A percentile compares a stretch with the other conserved stretches of the same genome.
Conservation (phyloP, 805 yeast species). For the Candida quercuum region DNA sequence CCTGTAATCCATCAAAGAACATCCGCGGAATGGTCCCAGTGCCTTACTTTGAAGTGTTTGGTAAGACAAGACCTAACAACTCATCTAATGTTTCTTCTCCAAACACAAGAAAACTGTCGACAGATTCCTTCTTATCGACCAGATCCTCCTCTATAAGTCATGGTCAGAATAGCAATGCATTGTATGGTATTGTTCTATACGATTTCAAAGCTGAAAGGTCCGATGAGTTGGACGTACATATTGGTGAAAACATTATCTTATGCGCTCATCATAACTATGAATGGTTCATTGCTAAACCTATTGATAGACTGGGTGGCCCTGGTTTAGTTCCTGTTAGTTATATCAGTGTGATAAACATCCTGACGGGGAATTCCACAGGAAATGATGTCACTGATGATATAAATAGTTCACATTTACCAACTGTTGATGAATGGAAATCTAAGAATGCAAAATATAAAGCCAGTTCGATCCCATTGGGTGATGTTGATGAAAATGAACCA, state of each 20-base stretch:
- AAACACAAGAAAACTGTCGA: slow-evolving; percentile 14
- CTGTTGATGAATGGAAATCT: slow-evolving; percentile 93
- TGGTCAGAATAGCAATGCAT: slow-evolving; percentile 26
- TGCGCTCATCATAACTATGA: slow-evolving; percentile 96
- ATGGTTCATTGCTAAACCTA: slow-evolving; percentile 98
- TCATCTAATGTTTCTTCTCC: slow-evolving; percentile 8
- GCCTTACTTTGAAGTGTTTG: slow-evolving; percentile 74
- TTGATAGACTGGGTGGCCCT: slow-evolving; percentile 93
- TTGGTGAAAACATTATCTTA: slow-evolving; percentile 85
- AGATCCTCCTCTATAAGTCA: slow-evolving; percentile 14
- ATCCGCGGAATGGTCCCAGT: slow-evolving; percentile 84
- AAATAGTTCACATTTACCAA: slow-evolving; percentile 67
- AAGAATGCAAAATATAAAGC: slow-evolving; percentile 91
- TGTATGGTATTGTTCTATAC: slow-evolving; percentile 82
- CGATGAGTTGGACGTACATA: slow-evolving; percentile 80
- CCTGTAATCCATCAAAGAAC: slow-evolving; percentile 77
- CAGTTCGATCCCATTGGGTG: slow-evolving; percentile 69
- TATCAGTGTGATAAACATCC: slow-evolving; percentile 78
- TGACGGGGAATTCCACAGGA: slow-evolving; percentile 53
- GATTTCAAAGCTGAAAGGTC: slow-evolving; percentile 72
- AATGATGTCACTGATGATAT: slow-evolving; percentile 56
- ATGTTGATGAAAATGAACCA: slow-evolving; percentile 34
- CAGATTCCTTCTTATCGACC: slow-evolving; percentile 16
- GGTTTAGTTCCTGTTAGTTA: slow-evolving; percentile 92
- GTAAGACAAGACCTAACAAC: slow-evolving; percentile 38